Evolutionary conservation across 805 yeast genomes (phyloP), one percentile per base, ranked within the genome.

Genomic region (Cyberlindnera mycetangii): DNA sequence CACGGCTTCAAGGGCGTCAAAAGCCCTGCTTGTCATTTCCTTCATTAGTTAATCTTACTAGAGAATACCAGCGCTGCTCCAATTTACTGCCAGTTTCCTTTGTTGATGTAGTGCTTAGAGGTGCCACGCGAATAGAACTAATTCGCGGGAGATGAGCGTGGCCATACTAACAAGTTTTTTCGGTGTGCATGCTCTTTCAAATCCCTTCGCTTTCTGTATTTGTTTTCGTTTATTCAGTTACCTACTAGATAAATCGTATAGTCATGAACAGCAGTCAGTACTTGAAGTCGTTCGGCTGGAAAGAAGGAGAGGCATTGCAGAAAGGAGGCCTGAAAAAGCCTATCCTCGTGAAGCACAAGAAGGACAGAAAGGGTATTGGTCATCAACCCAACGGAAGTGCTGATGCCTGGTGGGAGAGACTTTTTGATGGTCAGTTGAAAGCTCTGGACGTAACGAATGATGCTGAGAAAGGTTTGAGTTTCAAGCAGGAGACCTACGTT

Each of bases 371-470:
- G 60, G 99, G 99, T 9, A 72, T 92, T 20, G 99, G 99, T 0
- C 83, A 85, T 59, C 54, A 54, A 16, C 81, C 78, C 20, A 68
- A 71, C 37, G 74, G 76, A 19, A 68, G 71, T 9, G 83, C 80
- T 41, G 93, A 88, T 53, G 84, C 88, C 37, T 92, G 99, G 99
- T 92, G 99, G 99, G 99, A 92, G 54, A 75, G 87, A 51, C 71
- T 92, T 36, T 93, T 93, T 68, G 97, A 92, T 64, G 97, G 97
- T 2, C 97, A 89, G 53, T 72, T 92, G 51, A 87, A 88, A 59
- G 76, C 79, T 8, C 62, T 93, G 40, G 89, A 86, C 46, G 87
- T 88, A 7, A 62, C 51, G 17, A 25, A 42, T n/a, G 51, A 49
- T 47, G 14, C 54, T 42, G 46, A 54, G 2, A 50, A 43, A 5